Base-by-base conservation (phyloP, 1,139 yeast genomes). In the Pichia sp. region DNA sequence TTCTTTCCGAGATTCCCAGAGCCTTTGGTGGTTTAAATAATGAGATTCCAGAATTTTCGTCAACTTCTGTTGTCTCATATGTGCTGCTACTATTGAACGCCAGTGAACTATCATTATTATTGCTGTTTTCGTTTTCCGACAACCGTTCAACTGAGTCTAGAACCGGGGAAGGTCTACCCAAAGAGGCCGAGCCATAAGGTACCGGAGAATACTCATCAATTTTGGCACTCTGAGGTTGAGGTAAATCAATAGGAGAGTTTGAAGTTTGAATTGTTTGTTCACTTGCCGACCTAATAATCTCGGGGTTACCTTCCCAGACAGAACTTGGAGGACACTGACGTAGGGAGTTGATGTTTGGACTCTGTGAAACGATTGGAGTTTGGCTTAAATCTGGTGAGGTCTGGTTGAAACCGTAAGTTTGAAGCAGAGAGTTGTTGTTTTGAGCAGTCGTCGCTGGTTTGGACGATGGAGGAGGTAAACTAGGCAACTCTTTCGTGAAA, bases 401-500 rank as follows among this genome's bases (percentile, higher is more conserved):
- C 12, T 53, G 51, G 34, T 54, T 50, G 47, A 64, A 62, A 2
- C 67, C 67, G 42, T 62, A 62, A 3, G 62, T 57, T 18, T 58
- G 58, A 30, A 64, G 50, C 2, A 64, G 49, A 18, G 55, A 55
- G 21, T 25, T 8, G 10, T 44, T 31, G 22, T 41, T 51, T 13
- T 16, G 18, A 3, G 37, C 18, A 3, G 16, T 5, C n/a, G 18
- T 9, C 13, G 37, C 37, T 34, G 5, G 18, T 13, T 13, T 37
- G 25, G 30, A 5, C 8, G 50, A 43, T 21, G 56, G 48, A 21
- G 55, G 57, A 41, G 54, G 55, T 44, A 53, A 37, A 16, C 21
- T 21, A 7, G 57, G 60, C 22, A 52, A 25, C 26, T 26, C 21
- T 30, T 46, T 50, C 5, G 41, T 39, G 19, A 50, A 51, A 13